Conservation (phyloP, 2,329 filamentous ascomycete genomes). For the Fusarium caatingaense region DNA sequence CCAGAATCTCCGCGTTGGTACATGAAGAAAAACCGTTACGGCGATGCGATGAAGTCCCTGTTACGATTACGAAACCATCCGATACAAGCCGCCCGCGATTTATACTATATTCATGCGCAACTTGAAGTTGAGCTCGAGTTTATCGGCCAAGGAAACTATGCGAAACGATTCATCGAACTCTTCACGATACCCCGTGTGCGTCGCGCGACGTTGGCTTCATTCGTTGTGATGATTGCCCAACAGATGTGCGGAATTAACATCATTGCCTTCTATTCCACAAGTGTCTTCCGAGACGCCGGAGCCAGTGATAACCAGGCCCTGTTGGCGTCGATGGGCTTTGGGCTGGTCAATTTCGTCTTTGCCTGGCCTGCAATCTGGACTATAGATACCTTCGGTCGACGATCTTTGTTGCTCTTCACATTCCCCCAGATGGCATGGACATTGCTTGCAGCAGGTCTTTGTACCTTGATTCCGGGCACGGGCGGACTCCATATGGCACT, state of each 20-base stretch:
- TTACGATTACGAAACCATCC: conserved; percentile 63
- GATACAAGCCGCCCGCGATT: conserved; percentile 69
- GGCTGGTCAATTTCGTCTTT: conserved; percentile 68
- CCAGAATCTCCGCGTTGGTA: conserved; percentile 74
- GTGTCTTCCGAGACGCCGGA: conserved; percentile 69
- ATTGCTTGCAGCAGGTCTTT: conserved; percentile 57
- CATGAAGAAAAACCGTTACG: conserved; percentile 73
- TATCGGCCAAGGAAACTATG: conserved; percentile 64
- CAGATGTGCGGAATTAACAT: conserved; percentile 79
- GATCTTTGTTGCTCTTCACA: conserved; percentile 59
- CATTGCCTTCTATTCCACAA: conserved; percentile 80
- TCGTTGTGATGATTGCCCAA: conserved; percentile 82
- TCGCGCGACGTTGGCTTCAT: conserved; percentile 79
- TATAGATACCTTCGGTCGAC: conserved; percentile 68
- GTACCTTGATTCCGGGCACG: conserved; percentile 61
- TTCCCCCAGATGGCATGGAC: conserved; percentile 59
- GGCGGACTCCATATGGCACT: conserved; percentile 54
- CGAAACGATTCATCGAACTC: conserved; percentile 71
- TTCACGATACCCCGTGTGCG: conserved; percentile 77
- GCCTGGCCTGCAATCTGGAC: conserved; percentile 69
- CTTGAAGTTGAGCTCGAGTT: conserved; percentile 69
- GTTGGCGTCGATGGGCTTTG: conserved; percentile 68
- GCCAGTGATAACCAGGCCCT: conserved; percentile 66
- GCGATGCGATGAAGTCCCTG: conserved; percentile 69
- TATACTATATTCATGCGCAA: conserved; percentile 74